Conservation (phyloP, 257 asterid genomes). For the Capsicum pubescens region DNA sequence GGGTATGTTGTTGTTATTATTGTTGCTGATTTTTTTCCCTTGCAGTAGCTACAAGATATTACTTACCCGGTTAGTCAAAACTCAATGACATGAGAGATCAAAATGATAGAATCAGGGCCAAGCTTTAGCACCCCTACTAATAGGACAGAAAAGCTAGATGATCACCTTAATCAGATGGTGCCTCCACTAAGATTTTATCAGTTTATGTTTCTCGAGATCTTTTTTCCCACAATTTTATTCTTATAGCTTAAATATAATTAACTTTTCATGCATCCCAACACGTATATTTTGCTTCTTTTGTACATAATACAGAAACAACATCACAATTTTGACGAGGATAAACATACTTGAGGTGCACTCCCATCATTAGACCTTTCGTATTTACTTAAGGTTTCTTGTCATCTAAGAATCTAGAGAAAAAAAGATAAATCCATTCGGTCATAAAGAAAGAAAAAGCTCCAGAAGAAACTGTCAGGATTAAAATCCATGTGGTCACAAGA, state of each 20-base stretch:
- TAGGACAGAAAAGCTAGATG: no score
- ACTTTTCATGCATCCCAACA: background rate
- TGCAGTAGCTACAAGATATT: no score
- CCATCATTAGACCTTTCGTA: constrained; percentile 86
- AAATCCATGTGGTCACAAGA: constrained; percentile 8
- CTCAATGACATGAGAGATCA: no score
- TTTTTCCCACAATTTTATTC: background rate
- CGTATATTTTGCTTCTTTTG: background rate
- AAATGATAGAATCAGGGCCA: no score
- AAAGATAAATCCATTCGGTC: background rate
- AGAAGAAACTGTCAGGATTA: constrained; percentile 31
- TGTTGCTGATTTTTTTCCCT: no score
- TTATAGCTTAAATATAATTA: background rate
- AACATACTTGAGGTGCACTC: constrained; percentile 81
- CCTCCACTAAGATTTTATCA: background rate
- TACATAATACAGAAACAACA: background rate
- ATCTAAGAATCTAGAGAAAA: constrained; percentile 75
- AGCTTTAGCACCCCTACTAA: no score
- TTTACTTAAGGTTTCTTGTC: constrained; percentile 90
- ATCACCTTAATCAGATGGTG: background rate
- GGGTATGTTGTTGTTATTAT: no score
- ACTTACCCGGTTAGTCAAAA: no score
- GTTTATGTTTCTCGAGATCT: background rate
- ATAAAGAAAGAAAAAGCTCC: background rate
- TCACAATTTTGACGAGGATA: background rate